These are phyloP conservation scores for Blumeriella jaapii DNA, from an alignment of 2,329 filamentous ascomycete genomes.

Conservation along the genomic window DNA sequence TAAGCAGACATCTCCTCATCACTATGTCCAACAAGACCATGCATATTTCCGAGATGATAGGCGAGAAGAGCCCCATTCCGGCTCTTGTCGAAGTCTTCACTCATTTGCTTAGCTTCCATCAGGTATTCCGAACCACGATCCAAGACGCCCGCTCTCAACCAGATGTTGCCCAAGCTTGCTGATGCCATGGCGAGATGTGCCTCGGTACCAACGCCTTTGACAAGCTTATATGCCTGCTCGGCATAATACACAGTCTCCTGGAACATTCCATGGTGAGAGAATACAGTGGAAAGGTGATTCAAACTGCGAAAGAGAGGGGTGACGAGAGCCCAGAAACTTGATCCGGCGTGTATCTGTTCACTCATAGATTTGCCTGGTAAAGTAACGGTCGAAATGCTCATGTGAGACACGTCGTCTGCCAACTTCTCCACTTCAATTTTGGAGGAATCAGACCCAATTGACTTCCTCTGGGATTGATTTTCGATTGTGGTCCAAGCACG, in stretches of 20 bases:
- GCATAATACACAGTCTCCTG: constrained; percentile 82
- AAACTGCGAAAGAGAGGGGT: constrained; percentile 61
- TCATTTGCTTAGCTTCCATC: constrained; percentile 39
- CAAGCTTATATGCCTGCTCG: constrained; percentile 71
- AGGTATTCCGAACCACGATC: constrained; percentile 46
- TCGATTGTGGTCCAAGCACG: constrained; percentile 31
- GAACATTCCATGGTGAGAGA: constrained; percentile 74
- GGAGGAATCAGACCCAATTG: background rate
- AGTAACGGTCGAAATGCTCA: constrained; percentile 28
- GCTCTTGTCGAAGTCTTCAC: constrained; percentile 35
- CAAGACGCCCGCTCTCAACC: constrained; percentile 44
- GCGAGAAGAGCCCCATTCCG: constrained; percentile 37
- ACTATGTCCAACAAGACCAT: constrained; percentile 35
- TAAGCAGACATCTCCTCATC: constrained; percentile 38
- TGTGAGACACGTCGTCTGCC: constrained; percentile 25
- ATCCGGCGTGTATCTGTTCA: constrained; percentile 36
- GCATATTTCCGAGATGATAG: constrained; percentile 43
- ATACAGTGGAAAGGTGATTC: constrained; percentile 63
- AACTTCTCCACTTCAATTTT: constrained; percentile 21
- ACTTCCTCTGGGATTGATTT: constrained; percentile 9
- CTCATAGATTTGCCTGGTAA: constrained; percentile 29
- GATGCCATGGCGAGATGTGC: constrained; percentile 40
- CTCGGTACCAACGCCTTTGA: constrained; percentile 28
- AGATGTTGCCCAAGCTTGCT: constrained; percentile 43
- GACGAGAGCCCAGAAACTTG: constrained; percentile 71